Conservation (phyloP, 192 early-diverging fungal species). For the Phycomyces blakesleeanus region DNA sequence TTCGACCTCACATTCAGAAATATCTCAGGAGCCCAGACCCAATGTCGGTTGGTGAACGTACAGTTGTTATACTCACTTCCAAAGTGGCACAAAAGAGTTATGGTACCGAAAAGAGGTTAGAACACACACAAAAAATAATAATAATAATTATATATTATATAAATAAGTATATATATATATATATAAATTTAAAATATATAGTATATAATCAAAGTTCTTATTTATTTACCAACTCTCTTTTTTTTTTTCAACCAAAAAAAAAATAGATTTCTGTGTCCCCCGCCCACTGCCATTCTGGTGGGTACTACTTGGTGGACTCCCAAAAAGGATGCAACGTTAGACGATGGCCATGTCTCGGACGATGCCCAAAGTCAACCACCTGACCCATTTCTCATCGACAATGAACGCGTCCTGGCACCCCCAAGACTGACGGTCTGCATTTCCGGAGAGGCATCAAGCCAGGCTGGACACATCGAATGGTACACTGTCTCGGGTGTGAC, state of each 20-base stretch:
- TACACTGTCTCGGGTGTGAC: constrained; percentile 37
- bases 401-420: constrained; percentile 25
- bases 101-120: constrained; percentile 82
- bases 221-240: neutral
- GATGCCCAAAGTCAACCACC: neutral
- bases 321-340: constrained; percentile 15
- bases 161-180: no score
- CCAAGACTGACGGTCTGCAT: constrained; percentile 58
- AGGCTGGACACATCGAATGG: constrained; percentile 55
- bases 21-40: constrained; percentile 45
- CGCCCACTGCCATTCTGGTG: constrained; percentile 74
- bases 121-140: neutral
- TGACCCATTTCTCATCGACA: constrained; percentile 17
- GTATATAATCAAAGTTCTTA: constrained; percentile 3
- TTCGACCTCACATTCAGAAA: constrained; percentile 39
- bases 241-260: constrained; percentile 4
- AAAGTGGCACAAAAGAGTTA: constrained; percentile 93
- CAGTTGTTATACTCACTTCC: constrained; percentile 75
- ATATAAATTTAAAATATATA: no score
- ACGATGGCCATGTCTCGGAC: constrained; percentile 16
- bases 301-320: constrained; percentile 67
- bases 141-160: neutral
- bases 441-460: constrained; percentile 51
- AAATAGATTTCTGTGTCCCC: constrained; percentile 74
- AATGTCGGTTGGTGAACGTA: constrained; percentile 47